phyloP scores from a whole-genome alignment of 2,329 filamentous ascomycete species.

The Exophiala sp. region DNA sequence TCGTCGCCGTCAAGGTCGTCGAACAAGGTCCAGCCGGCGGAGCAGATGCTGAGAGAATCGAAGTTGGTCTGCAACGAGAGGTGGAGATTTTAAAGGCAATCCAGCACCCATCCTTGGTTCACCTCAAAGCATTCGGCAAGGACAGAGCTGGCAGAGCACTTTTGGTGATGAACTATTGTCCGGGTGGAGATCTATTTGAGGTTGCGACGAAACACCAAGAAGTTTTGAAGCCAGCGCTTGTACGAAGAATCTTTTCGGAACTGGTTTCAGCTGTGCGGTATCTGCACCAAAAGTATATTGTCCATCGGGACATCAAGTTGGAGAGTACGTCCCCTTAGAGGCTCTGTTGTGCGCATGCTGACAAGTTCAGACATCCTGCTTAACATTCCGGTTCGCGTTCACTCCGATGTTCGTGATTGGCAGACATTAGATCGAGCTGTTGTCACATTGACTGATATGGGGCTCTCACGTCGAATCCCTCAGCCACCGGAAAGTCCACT shows the following conservation, averaged over 20 bases:
- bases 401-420: conserved; percentile 68
- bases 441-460: conserved; percentile 85
- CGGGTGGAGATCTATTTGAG: conserved; percentile 92
- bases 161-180: conserved; percentile 84
- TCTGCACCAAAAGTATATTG: conserved; percentile 78
- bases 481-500: conserved; percentile 71
- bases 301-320: conserved; percentile 96
- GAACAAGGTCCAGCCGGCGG: conserved; percentile 92
- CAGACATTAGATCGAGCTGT: conserved; percentile 74
- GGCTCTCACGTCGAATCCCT: conserved; percentile 79
- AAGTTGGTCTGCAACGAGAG: conserved; percentile 90
- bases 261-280: conserved; percentile 81
- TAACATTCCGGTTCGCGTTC: conserved; percentile 68
- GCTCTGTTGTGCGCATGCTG: conserved; percentile 16
- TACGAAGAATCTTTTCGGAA: conserved; percentile 86
- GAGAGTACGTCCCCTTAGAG: conserved; percentile 66
- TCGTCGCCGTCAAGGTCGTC: conserved; percentile 93
- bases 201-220: conserved; percentile 72
- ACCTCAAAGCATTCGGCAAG: conserved; percentile 87
- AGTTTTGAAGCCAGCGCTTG: conserved; percentile 63
- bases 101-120: conserved; percentile 83
- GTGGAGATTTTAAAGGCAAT: conserved; percentile 88
- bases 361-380: conserved; percentile 73
- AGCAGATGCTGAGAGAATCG: conserved; percentile 86
- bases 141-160: conserved; percentile 75